Base-by-base conservation (phyloP, 306 rosid genomes). In the Glycine tomentella region DNA sequence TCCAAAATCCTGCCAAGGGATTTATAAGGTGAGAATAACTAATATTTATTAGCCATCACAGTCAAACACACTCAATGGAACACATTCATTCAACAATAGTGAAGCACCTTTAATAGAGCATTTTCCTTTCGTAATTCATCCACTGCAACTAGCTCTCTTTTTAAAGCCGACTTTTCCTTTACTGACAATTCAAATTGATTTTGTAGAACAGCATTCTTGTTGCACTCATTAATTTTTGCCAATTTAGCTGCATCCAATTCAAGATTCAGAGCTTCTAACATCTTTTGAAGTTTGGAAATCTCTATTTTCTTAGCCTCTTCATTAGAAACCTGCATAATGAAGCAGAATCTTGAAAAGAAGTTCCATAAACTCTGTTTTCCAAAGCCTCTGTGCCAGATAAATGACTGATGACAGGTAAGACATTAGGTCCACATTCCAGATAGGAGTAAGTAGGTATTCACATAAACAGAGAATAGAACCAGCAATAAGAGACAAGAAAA, bases 181-280 rank as follows among this genome's bases (percentile, higher is more conserved):
- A 75, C 50, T 9, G 93, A 90, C 82, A 92, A 83, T 57, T 89
- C 98, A 83, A 93, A 72, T 87, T 92, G 99, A 88, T 90, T 93
- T 79, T 92, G 92, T 78, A 95, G 87, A 87, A 90, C 91, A 12
- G 93, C 97, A 86, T 90, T 95, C 89, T 92, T 95, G 89, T 95
- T 93, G 88, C 91, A 95, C 86, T 95, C 99, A 75, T 95, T 93
- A 63, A 95, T 92, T 82, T 96, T 86, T 12, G 94, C 94, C 83
- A 93, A 80, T 72, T 95, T 95, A 9, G 97, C 92, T 9, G 97
- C 94, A 81, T 93, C 99, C 46, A 95, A 83, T 87, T 93, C 96
- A 80, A 95, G 93, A 69, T 84, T 93, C 84, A 86, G 76, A 72
- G 99, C 91, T 83, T 89, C 92, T 82, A 89, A 16, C 86, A 82